These are phyloP conservation scores for Nyssa sinensis DNA, from an alignment of 148 eudicot genomes.

Conservation along the genomic window DNA sequence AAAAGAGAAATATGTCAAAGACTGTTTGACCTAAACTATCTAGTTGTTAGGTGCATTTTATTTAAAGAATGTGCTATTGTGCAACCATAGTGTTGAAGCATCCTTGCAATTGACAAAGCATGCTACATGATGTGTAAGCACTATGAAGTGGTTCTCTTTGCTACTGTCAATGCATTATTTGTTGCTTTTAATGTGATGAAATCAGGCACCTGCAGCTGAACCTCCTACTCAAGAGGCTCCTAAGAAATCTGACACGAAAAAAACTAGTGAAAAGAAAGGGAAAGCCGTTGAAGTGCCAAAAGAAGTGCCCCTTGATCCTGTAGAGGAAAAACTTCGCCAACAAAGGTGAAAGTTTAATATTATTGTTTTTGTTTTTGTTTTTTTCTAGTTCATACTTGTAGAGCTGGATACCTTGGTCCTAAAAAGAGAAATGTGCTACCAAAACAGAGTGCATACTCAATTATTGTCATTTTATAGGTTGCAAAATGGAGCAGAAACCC, in stretches of 20 bases:
- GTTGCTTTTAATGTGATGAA: not conserved
- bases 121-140: not conserved
- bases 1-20: not conserved
- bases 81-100: not conserved
- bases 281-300: slow-evolving; percentile 34
- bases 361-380: not conserved
- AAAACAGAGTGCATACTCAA: not conserved
- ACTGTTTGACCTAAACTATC: not conserved
- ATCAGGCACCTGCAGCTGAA: slow-evolving; percentile 44
- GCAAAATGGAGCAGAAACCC: not conserved
- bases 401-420: not conserved
- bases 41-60: not conserved
- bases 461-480: not conserved
- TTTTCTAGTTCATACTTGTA: not conserved
- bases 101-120: not conserved
- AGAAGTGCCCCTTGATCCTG: slow-evolving; percentile 43
- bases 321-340: slow-evolving; percentile 54
- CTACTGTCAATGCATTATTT: not conserved
- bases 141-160: not conserved
- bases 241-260: slow-evolving; percentile 37
- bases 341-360: slow-evolving; percentile 32
- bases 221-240: slow-evolving; percentile 31
- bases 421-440: not conserved
- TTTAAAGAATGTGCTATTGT: not conserved
- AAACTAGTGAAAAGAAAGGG: slow-evolving; percentile 42